These are phyloP conservation scores for Marvania coccoides DNA, from an alignment of 139 green algal genomes.

Conservation along the genomic window DNA sequence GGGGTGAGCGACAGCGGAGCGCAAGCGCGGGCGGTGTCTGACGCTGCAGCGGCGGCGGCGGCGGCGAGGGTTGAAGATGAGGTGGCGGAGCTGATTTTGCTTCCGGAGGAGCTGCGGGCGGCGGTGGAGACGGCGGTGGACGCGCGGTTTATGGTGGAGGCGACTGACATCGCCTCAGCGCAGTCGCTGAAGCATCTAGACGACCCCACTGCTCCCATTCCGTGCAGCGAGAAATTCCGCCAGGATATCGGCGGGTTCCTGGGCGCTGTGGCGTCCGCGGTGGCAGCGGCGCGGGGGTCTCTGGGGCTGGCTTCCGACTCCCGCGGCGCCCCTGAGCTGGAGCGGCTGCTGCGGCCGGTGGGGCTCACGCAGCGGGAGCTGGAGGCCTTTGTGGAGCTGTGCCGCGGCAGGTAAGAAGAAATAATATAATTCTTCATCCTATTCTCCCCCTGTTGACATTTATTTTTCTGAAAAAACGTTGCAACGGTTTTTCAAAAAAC, in stretches of 20 bases:
- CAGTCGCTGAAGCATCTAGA: not conserved
- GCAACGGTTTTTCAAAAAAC: too few species aligned
- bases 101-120: conserved; percentile 37
- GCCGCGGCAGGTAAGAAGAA: not conserved
- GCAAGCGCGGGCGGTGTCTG: not conserved
- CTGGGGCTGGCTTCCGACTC: conserved; percentile 40
- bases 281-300: conserved; percentile 19
- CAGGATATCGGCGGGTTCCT: conserved; percentile 4
- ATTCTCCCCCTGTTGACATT: too few species aligned
- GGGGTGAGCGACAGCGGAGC: not conserved
- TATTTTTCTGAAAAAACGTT: too few species aligned
- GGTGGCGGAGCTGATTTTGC: conserved; percentile 31
- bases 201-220: not conserved
- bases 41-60: conserved; percentile 1
- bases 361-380: conserved; percentile 57
- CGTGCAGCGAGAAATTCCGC: conserved; percentile 2
- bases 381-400: conserved; percentile 49
- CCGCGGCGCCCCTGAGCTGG: conserved; percentile 29
- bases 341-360: conserved; percentile 50
- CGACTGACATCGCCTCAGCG: not conserved
- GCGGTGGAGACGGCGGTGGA: conserved; percentile 17
- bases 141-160: not conserved
- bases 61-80: not conserved
- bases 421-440: too few species aligned
- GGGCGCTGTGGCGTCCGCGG: not conserved